Percentiles rank a stretch among this genome's conserved stretches.
These are phyloP conservation scores for Phoenix roebelenii DNA, from an alignment of 176 grass and related monocot species.

Conservation along the genomic window DNA sequence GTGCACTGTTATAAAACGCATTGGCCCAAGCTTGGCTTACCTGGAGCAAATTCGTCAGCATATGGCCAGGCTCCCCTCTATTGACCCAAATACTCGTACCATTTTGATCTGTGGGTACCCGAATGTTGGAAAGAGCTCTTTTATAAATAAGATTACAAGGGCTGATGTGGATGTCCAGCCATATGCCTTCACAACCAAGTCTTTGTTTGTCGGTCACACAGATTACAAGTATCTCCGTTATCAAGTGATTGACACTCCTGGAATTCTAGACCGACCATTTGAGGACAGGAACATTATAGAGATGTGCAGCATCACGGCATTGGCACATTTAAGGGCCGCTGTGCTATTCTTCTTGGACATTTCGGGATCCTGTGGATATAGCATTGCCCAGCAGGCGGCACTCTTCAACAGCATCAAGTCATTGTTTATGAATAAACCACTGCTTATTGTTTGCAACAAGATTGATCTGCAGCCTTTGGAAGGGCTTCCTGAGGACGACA, in stretches of 20 bases:
- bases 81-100: constrained; percentile 59
- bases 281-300: constrained; percentile 54
- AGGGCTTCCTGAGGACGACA: constrained; percentile 51
- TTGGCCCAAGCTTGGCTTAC: constrained; percentile 68
- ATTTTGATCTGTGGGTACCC: constrained; percentile 43
- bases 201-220: constrained; percentile 54
- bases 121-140: constrained; percentile 48
- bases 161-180: constrained; percentile 73
- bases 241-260: constrained; percentile 80
- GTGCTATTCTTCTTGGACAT: constrained; percentile 54
- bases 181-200: constrained; percentile 45
- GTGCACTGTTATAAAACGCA: constrained; percentile 64
- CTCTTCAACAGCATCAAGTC: constrained; percentile 82
- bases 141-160: constrained; percentile 74
- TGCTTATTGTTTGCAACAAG: constrained; percentile 74
- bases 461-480: constrained; percentile 65
- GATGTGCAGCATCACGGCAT: constrained; percentile 48
- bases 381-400: constrained; percentile 55
- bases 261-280: constrained; percentile 56
- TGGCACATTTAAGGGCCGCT: constrained; percentile 31
- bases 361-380: constrained; percentile 77
- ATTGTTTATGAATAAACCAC: constrained; percentile 70
- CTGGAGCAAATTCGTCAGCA: constrained; percentile 60
- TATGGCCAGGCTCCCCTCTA: constrained; percentile 67
- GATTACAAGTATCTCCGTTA: constrained; percentile 79